Evolutionary conservation across 192 early-diverging fungal genomes (phyloP).

Genomic region (Coemansia sp.): DNA sequence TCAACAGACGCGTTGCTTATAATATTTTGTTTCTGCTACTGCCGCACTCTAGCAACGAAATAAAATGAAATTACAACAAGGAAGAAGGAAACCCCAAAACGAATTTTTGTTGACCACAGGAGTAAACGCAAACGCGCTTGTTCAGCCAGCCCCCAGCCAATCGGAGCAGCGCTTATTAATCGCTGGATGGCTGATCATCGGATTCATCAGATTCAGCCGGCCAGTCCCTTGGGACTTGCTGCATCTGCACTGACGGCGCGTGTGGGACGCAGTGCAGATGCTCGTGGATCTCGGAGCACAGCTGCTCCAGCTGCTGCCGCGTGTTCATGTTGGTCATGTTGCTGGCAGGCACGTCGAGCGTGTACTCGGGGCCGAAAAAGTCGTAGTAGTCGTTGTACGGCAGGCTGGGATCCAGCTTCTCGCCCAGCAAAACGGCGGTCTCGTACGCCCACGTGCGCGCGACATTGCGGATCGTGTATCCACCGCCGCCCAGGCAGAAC

Average conservation of each 20-base stretch:
- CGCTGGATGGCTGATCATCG: not conserved
- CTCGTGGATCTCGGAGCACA: slow-evolving; percentile 60
- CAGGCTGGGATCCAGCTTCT: slow-evolving; percentile 60
- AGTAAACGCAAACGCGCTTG: not conserved
- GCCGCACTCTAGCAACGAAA: not conserved
- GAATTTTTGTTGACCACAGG: not conserved
- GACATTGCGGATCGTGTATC: slow-evolving; percentile 95
- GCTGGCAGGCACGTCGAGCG: slow-evolving; percentile 78
- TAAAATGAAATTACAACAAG: not conserved
- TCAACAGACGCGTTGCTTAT: no score
- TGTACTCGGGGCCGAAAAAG: slow-evolving; percentile 90
- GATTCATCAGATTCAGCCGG: slow-evolving; percentile 12
- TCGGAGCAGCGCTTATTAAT: not conserved
- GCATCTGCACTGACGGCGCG: slow-evolving; percentile 80
- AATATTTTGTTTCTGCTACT: no score
- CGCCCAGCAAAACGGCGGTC: slow-evolving; percentile 77
- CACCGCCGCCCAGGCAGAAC: slow-evolving; percentile 91
- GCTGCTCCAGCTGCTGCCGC: slow-evolving; percentile 75
- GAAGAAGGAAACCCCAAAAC: not conserved
- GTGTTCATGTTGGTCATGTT: slow-evolving; percentile 88
- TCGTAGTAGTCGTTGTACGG: slow-evolving; percentile 87
- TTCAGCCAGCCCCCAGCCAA: not conserved
- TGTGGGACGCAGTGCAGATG: slow-evolving; percentile 61
- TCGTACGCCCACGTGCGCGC: slow-evolving; percentile 96
- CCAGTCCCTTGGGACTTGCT: slow-evolving; percentile 64